Evolutionary conservation across 2,329 filamentous ascomycete species (phyloP).

Genomic region (Tolypocladium tropicale): DNA sequence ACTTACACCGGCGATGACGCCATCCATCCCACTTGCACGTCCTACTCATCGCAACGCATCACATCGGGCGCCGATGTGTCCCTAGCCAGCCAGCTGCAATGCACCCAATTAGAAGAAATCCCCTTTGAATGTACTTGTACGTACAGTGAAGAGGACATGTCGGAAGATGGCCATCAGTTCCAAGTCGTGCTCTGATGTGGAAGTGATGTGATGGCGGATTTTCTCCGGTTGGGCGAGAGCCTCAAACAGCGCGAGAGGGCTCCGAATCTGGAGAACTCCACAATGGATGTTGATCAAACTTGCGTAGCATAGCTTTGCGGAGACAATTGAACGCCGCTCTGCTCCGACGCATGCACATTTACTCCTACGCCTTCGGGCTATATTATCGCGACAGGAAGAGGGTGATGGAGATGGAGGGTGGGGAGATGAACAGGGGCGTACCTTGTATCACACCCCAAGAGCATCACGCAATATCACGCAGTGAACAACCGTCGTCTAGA

Average conservation of each 20-base stretch:
- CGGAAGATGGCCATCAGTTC: background rate
- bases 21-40: background rate
- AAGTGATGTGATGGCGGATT: background rate
- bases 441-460: background rate
- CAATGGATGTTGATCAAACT: too few species aligned
- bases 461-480: background rate
- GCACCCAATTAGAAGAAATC: background rate
- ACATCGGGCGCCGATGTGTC: too few species aligned
- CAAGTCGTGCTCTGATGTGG: background rate
- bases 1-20: background rate
- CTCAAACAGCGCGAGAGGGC: background rate
- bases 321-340: too few species aligned
- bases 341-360: too few species aligned
- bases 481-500: background rate
- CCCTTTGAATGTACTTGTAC: background rate
- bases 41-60: background rate
- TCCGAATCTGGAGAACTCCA: background rate
- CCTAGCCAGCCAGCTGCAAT: background rate
- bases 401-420: background rate
- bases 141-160: background rate
- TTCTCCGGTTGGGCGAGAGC: too few species aligned
- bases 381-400: background rate
- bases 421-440: background rate
- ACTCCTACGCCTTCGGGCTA: background rate
- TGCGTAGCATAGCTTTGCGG: background rate